These are phyloP conservation scores for Albifimbria verrucaria DNA, from an alignment of 2,329 filamentous ascomycete genomes.

Conservation along the genomic window DNA sequence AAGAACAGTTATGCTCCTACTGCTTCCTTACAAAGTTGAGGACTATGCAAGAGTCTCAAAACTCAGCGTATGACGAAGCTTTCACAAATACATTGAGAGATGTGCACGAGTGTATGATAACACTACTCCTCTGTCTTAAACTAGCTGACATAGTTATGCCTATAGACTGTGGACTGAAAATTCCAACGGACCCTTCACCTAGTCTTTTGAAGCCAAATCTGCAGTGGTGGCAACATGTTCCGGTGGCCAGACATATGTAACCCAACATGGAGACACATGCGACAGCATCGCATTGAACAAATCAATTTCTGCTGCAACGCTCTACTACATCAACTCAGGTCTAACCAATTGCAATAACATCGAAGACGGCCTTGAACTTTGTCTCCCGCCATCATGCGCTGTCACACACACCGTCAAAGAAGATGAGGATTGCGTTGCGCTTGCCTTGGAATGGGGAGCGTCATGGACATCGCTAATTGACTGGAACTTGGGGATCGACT, in stretches of 20 bases:
- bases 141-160: neutral
- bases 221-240: neutral
- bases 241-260: conserved; percentile 5
- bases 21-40: neutral
- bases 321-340: conserved; percentile 16
- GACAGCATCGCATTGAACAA: conserved; percentile 12
- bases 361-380: conserved; percentile 9
- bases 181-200: neutral
- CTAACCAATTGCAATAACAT: conserved; percentile 10
- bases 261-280: conserved; percentile 13
- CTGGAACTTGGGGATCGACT: conserved; percentile 9
- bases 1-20: neutral
- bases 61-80: neutral
- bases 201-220: neutral
- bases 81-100: neutral
- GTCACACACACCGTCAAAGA: conserved; percentile 5
- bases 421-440: conserved; percentile 5
- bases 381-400: conserved; percentile 9
- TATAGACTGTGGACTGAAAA: neutral
- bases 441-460: conserved; percentile 3
- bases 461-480: conserved; percentile 1
- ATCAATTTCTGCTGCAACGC: conserved; percentile 9
- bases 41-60: neutral
- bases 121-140: neutral
- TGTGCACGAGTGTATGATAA: neutral